A percentile compares a stretch with the other conserved stretches of the same genome.
Conservation (phyloP, 192 early-diverging fungal species). For the Coemansia sp. region DNA sequence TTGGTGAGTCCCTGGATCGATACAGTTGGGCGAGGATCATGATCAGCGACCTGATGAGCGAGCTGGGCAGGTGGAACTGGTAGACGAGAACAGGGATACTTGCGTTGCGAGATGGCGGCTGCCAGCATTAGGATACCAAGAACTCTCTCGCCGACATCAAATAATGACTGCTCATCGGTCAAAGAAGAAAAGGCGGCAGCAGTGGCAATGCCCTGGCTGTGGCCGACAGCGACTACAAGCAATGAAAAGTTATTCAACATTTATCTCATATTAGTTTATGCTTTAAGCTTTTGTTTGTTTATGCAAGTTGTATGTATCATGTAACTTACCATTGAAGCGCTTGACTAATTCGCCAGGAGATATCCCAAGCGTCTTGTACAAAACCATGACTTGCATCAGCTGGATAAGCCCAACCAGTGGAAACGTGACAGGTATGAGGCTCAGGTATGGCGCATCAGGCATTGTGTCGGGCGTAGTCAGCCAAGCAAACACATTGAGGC, state of each 20-base stretch:
- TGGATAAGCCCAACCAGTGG: conserved; percentile 90
- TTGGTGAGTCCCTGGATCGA: conserved; percentile 18
- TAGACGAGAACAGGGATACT: conserved; percentile 18
- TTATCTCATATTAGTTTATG: not conserved
- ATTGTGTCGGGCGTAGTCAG: conserved; percentile 64
- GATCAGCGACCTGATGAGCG: not conserved
- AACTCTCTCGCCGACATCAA: conserved; percentile 73
- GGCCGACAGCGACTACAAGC: conserved; percentile 67
- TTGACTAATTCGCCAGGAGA: conserved; percentile 50
- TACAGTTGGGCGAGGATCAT: conserved; percentile 14
- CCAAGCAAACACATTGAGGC: conserved; percentile 82
- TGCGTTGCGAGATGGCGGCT: conserved; percentile 79
- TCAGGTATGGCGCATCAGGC: conserved; percentile 67
- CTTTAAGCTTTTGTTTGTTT: not conserved
- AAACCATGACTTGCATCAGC: conserved; percentile 77
- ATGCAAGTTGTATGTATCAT: not conserved
- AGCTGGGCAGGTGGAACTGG: not conserved
- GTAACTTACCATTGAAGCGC: conserved; percentile 34
- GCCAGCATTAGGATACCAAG: conserved; percentile 83
- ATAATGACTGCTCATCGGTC: conserved; percentile 77
- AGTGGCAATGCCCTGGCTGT: conserved; percentile 88
- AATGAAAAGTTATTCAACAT: not conserved
- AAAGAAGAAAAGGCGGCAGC: conserved; percentile 83
- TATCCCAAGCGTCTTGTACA: conserved; percentile 64
- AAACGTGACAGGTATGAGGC: conserved; percentile 61